Evolutionary conservation across 768 basidiomycete genomes (phyloP).

Genomic region (Lactifluus echinatus): DNA sequence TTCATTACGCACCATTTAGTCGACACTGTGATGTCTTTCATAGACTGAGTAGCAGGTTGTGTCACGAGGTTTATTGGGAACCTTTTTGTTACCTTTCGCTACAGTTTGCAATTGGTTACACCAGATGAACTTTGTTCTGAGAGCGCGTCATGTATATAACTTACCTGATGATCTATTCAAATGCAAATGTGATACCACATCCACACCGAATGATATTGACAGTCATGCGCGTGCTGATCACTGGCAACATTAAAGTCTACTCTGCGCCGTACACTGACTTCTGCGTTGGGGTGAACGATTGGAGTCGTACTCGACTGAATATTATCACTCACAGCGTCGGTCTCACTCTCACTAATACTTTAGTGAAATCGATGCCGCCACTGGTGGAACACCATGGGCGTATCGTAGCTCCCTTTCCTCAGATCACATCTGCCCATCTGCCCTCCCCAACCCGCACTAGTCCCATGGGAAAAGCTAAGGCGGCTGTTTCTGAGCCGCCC

Average conservation of each 20-base stretch:
- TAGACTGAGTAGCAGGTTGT: neutral
- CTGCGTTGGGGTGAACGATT: too few relatives aligned
- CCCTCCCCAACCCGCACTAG: neutral
- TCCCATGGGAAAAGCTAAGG: slow-evolving; percentile 13
- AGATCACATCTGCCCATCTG: slow-evolving; percentile 13
- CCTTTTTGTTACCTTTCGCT: neutral
- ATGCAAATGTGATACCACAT: neutral
- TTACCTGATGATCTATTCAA: neutral
- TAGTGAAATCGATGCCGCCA: slow-evolving; percentile 3
- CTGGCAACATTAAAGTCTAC: too few relatives aligned
- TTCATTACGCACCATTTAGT: neutral
- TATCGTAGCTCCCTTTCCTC: neutral
- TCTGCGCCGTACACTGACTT: too few relatives aligned
- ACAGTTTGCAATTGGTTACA: too few relatives aligned
- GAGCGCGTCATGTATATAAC: neutral
- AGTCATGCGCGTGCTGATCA: too few relatives aligned
- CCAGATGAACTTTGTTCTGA: neutral
- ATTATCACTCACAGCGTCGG: too few relatives aligned
- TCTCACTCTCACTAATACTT: too few relatives aligned
- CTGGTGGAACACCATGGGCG: slow-evolving; percentile 9
- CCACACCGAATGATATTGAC: too few relatives aligned
- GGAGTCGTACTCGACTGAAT: too few relatives aligned
- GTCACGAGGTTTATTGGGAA: neutral
- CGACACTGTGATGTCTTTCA: neutral
- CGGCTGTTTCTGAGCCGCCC: neutral